phyloP scores from a whole-genome alignment of 2,329 filamentous ascomycete species.

The Pyrenophora teres region DNA sequence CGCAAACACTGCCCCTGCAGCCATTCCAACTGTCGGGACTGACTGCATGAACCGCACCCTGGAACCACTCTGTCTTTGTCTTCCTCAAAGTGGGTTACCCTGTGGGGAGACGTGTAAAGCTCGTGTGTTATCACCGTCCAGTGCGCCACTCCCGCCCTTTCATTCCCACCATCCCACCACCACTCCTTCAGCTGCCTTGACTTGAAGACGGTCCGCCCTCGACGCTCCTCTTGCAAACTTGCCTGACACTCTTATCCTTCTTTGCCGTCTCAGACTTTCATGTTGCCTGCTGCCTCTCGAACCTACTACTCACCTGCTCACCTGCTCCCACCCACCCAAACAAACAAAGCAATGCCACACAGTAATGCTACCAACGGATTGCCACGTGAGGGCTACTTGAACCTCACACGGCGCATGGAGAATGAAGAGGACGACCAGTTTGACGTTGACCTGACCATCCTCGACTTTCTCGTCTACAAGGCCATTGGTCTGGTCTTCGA shows the following conservation, averaged over 20 bases:
- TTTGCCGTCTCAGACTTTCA: conserved; percentile 1
- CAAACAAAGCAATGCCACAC: conserved; percentile 31
- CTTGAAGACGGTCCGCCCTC: conserved; percentile 14
- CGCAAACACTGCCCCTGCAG: conserved; percentile 15
- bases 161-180: not conserved
- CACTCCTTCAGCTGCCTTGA: conserved; percentile 4
- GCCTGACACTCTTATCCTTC: conserved; percentile 1
- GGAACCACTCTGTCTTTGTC: conserved; percentile 18
- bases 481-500: conserved; percentile 52
- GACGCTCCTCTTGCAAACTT: conserved; percentile 8
- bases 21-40: conserved; percentile 12
- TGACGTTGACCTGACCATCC: conserved; percentile 59
- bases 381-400: conserved; percentile 37
- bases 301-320: conserved; percentile 1
- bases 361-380: conserved; percentile 24
- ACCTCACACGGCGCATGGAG: conserved; percentile 41
- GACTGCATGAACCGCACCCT: conserved; percentile 28
- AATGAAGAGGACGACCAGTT: conserved; percentile 45
- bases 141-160: conserved; percentile 8
- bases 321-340: conserved; percentile 18
- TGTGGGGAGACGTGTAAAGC: conserved; percentile 13
- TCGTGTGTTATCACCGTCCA: conserved; percentile 10
- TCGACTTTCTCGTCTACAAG: conserved; percentile 61
- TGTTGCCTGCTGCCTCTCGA: conserved; percentile 21
- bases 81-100: conserved; percentile 1